Evolutionary conservation across 2,329 filamentous ascomycete species (phyloP).

Genomic region (Ilyonectria sp.): DNA sequence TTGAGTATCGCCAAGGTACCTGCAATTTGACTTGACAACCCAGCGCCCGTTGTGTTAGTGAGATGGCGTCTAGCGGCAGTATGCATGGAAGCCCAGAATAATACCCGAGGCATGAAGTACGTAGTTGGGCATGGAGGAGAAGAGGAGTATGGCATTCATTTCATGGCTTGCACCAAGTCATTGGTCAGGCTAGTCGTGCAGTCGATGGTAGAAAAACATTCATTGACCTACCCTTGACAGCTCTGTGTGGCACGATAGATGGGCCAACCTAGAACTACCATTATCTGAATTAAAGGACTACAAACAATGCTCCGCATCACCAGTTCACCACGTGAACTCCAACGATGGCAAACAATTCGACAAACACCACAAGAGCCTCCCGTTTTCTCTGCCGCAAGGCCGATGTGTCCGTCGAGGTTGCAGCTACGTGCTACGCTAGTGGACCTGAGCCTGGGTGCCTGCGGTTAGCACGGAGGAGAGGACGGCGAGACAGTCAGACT

Average conservation of each 20-base stretch:
- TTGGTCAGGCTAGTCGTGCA: neutral
- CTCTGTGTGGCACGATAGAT: neutral
- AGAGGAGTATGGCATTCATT: neutral
- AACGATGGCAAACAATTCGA: neutral
- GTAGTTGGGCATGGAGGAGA: neutral
- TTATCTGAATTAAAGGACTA: neutral
- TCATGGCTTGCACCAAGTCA: neutral
- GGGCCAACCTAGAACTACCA: neutral
- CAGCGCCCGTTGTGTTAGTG: conserved; percentile 2
- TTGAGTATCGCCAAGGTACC: neutral
- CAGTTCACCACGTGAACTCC: neutral
- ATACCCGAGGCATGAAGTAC: neutral
- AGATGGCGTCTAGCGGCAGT: neutral
- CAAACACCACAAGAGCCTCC: neutral
- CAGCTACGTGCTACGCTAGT: neutral
- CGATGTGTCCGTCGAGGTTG: neutral
- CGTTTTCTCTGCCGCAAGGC: too few relatives aligned
- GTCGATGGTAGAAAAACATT: neutral
- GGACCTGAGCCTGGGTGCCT: neutral
- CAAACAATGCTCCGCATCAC: neutral
- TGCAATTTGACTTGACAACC: neutral
- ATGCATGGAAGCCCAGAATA: neutral
- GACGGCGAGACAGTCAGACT: conserved; percentile 12
- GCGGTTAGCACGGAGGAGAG: neutral
- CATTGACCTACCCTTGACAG: neutral